Conservation (phyloP, 73 alveolate species). For the Paramecium primaurelia region DNA sequence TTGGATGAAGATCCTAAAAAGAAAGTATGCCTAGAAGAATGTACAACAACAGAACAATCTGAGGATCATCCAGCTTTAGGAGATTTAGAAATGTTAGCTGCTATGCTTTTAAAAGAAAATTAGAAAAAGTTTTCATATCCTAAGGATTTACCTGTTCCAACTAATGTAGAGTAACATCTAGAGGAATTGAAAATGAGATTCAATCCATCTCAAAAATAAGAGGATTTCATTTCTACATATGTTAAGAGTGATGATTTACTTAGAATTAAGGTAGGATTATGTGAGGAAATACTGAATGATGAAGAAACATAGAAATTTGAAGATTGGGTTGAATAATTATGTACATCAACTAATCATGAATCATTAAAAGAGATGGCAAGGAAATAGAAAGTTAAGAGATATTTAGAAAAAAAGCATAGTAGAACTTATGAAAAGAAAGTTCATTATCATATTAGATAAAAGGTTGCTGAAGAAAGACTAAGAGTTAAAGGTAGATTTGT, state of each 20-base stretch:
- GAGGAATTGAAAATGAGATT: slow-evolving; percentile 19
- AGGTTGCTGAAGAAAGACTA: slow-evolving; percentile 61
- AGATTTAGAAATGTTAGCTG: slow-evolving; percentile 6
- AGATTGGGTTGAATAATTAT: slow-evolving; percentile 47
- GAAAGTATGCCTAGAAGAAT: not conserved
- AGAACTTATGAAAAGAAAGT: slow-evolving; percentile 59
- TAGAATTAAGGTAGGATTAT: not conserved
- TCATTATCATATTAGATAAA: slow-evolving; percentile 58
- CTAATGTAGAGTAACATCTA: not conserved
- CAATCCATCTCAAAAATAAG: not conserved
- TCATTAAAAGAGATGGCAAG: slow-evolving; percentile 53
- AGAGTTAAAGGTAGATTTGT: slow-evolving; percentile 65
- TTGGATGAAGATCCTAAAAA: slow-evolving; percentile 9
- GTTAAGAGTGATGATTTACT: slow-evolving; percentile 10
- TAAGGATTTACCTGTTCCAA: not conserved
- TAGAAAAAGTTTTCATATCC: not conserved
- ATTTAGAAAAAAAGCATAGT: slow-evolving; percentile 52
- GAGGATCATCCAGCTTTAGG: not conserved
- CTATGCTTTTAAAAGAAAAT: not conserved
- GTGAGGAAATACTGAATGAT: slow-evolving; percentile 39
- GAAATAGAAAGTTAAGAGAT: slow-evolving; percentile 48
- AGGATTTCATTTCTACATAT: not conserved
- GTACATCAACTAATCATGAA: slow-evolving; percentile 38
- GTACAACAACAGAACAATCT: slow-evolving; percentile 33
- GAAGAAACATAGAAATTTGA: slow-evolving; percentile 28